Evolutionary conservation across 2,329 filamentous ascomycete species (phyloP), one percentile per base, ranked within the genome.

Genomic region (Microsporum canis): DNA sequence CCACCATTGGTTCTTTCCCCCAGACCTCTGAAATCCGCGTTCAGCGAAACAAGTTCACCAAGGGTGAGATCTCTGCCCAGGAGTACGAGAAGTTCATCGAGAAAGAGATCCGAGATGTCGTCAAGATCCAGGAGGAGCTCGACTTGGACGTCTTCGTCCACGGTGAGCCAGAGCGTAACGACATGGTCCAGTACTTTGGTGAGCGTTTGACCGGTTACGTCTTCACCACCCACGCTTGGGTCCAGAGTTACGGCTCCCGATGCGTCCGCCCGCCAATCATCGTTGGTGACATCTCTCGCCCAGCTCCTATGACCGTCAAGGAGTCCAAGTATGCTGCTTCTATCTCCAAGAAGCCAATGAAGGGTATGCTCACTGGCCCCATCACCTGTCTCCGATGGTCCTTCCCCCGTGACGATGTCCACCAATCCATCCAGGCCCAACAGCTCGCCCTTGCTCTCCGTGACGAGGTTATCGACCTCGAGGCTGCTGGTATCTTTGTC

Each of bases 181-280:
- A 99, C 86, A 99, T 99, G 94, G 94, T 99, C 60, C 94, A 99
- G 80, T 99, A 96, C 87, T 99, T 99, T 71, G 94, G 94, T 79
- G 94, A 99, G 85, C 88, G 90, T 73, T 84, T 99, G 66, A 85
- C 95, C 72, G 94, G 94, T 73, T 99, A 97, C 77, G 88, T 91
- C 75, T 99, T 99, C 85, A 99, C 94, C 76, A 97, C 92, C 76
- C 89, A 96, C 81, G 94, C 89, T 70, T 99, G 94, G 94, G 94
- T 99, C 62, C 91, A 99, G 84, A 90, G 85, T 71, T 99, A 99
- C 79, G 94, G 94, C 72, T 99, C 94, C 69, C 94, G 94, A 73
- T 99, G 94, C 78, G 94, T 99, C 70, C 89, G 94, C 75, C 94
- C 94, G 70, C 94, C 94, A 65, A 99, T 99, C 80, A 89, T 99